Evolutionary conservation across 257 asterid genomes (phyloP).

Genomic region (Mentha longifolia): DNA sequence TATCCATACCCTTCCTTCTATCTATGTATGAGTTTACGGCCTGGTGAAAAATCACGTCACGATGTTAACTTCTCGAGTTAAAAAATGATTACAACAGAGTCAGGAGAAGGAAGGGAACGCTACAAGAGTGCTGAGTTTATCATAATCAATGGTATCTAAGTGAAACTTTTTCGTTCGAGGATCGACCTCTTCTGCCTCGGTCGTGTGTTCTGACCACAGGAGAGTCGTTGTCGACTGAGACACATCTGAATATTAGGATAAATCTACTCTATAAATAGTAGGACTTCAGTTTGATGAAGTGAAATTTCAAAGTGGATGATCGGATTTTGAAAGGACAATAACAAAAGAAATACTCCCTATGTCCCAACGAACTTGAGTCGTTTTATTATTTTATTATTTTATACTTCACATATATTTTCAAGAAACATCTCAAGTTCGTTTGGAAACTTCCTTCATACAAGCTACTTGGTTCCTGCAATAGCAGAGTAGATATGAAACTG

Average conservation of each 20-base stretch:
- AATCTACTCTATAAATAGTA: not conserved
- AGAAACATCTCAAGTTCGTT: too few species aligned
- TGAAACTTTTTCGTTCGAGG: not conserved
- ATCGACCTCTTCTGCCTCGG: not conserved
- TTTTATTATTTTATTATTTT: too few species aligned
- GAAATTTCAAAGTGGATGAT: not conserved
- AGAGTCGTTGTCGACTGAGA: too few species aligned
- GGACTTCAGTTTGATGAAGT: not conserved
- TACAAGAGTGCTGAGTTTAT: not conserved
- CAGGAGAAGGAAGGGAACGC: constrained; percentile 1
- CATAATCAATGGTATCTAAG: not conserved
- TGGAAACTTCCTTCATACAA: not conserved
- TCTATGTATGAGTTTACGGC: not conserved
- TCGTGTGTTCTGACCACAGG: too few species aligned
- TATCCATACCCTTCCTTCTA: constrained; percentile 35
- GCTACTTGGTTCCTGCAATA: not conserved
- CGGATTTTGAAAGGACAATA: not conserved
- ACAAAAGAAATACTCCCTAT: too few species aligned
- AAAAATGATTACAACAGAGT: not conserved
- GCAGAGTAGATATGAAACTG: not conserved
- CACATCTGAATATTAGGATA: not conserved
- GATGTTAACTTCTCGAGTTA: not conserved
- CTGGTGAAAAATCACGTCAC: constrained; percentile 22
- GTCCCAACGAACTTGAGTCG: too few species aligned
- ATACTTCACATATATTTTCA: too few species aligned